Conservation (phyloP, 106 monocot species). For the Dendrobium chrysotoxum region DNA sequence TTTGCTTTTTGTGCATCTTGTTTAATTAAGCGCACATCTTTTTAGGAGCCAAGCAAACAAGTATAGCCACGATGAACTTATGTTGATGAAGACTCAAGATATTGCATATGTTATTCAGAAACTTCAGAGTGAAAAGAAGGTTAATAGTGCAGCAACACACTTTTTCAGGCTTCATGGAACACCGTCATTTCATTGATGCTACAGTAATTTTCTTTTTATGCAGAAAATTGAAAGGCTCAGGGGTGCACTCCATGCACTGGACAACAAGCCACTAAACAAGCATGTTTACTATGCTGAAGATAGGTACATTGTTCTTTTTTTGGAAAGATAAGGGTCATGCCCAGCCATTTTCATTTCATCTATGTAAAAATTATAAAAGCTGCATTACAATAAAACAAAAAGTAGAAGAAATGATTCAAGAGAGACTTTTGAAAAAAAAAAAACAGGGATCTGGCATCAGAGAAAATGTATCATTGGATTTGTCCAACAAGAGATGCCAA, state of each 20-base stretch:
- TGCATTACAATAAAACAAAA: no score
- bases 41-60: conserved; percentile 73
- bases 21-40: conserved; percentile 3
- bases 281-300: conserved; percentile 91
- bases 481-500: no score
- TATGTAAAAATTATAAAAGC: no score
- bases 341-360: no score
- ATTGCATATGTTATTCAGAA: conserved; percentile 79
- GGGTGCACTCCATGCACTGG: conserved; percentile 61
- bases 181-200: not conserved
- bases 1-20: not conserved
- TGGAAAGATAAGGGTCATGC: no score
- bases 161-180: conserved; percentile 1
- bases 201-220: conserved; percentile 1
- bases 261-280: conserved; percentile 49
- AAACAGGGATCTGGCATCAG: no score
- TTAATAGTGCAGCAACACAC: not conserved
- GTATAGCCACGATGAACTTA: conserved; percentile 66
- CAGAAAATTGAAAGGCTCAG: conserved; percentile 86
- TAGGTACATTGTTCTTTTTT: conserved; percentile 29
- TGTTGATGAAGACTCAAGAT: conserved; percentile 95
- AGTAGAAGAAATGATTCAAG: no score
- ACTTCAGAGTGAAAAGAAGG: conserved; percentile 93
- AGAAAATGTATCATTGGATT: no score
- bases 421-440: no score